phyloP scores from a whole-genome alignment of 805 yeast genomes.

The Tetrapisispora nanseiensis region DNA sequence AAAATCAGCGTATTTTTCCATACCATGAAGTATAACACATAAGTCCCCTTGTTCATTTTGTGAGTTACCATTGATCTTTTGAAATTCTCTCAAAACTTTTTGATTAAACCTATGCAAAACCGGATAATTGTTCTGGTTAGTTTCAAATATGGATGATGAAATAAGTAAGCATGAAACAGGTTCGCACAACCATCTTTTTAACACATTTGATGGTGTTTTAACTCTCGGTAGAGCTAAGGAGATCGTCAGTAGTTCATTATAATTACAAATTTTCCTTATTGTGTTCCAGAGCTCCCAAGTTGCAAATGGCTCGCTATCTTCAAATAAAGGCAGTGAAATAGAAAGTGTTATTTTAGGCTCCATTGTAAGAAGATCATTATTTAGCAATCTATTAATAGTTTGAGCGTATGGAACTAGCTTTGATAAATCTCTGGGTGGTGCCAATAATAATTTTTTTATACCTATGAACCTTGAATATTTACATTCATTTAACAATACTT shows the following conservation, averaged over 20 bases:
- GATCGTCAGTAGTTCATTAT: slow-evolving; percentile 50
- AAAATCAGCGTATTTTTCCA: slow-evolving; percentile 32
- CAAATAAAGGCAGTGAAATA: slow-evolving; percentile 41
- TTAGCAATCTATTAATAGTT: slow-evolving; percentile 26
- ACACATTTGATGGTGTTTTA: slow-evolving; percentile 39
- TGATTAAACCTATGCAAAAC: slow-evolving; percentile 55
- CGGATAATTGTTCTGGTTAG: slow-evolving; percentile 53
- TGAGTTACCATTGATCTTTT: slow-evolving; percentile 33
- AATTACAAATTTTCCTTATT: slow-evolving; percentile 45
- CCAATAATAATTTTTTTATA: slow-evolving; percentile 42
- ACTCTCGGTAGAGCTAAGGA: slow-evolving; percentile 65
- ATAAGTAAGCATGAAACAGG: slow-evolving; percentile 51
- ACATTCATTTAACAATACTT: slow-evolving; percentile 50
- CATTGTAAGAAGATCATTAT: slow-evolving; percentile 15
- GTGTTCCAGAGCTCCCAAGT: slow-evolving; percentile 75
- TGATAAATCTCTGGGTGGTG: slow-evolving; percentile 53
- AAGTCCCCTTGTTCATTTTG: slow-evolving; percentile 24
- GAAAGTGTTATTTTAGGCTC: slow-evolving; percentile 31
- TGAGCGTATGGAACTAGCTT: slow-evolving; percentile 44
- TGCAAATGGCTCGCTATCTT: slow-evolving; percentile 43
- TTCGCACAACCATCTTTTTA: slow-evolving; percentile 58
- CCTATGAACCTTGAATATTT: slow-evolving; percentile 53
- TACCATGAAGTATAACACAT: slow-evolving; percentile 44
- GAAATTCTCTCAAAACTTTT: slow-evolving; percentile 34
- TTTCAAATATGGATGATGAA: slow-evolving; percentile 46